phyloP scores from a whole-genome alignment of 345 rosid genomes.

The Aegle marmelos region DNA sequence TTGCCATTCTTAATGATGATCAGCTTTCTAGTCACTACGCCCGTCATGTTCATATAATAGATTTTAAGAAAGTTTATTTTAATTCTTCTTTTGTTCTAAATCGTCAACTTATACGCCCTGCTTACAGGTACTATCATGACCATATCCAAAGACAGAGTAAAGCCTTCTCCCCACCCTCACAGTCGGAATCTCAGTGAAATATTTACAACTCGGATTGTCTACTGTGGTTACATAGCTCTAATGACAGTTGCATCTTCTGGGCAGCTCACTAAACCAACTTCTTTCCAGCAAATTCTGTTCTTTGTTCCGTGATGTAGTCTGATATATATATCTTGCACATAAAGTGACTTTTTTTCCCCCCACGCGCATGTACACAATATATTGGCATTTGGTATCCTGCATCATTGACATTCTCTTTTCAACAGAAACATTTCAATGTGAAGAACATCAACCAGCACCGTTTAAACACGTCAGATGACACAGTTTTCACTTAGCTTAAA shows the following conservation, averaged over 20 bases:
- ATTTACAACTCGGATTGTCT: slow-evolving; percentile 55
- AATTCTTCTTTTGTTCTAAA: background rate
- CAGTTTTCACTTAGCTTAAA: slow-evolving; percentile 14
- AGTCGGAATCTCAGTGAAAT: slow-evolving; percentile 60
- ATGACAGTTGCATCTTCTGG: slow-evolving; percentile 61
- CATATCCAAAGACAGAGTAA: slow-evolving; percentile 60
- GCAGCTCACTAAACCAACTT: slow-evolving; percentile 49
- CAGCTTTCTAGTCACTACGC: slow-evolving; percentile 8
- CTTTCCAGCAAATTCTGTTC: slow-evolving; percentile 36
- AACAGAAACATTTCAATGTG: slow-evolving; percentile 38
- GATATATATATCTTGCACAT: no score
- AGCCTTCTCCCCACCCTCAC: slow-evolving; percentile 60
- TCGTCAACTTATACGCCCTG: background rate
- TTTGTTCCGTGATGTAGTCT: background rate
- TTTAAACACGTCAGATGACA: slow-evolving; percentile 18
- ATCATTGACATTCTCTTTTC: background rate
- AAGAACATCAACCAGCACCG: slow-evolving; percentile 42
- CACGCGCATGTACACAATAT: background rate
- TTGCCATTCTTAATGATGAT: slow-evolving; percentile 68
- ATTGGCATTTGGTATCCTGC: background rate
- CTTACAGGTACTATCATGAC: slow-evolving; percentile 58
- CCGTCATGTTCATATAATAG: background rate
- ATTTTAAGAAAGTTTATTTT: background rate
- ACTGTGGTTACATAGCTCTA: slow-evolving; percentile 52
- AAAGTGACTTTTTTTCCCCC: no score